Base-by-base conservation (phyloP, 768 basidiomycete genomes). In the Collybia mongolica region DNA sequence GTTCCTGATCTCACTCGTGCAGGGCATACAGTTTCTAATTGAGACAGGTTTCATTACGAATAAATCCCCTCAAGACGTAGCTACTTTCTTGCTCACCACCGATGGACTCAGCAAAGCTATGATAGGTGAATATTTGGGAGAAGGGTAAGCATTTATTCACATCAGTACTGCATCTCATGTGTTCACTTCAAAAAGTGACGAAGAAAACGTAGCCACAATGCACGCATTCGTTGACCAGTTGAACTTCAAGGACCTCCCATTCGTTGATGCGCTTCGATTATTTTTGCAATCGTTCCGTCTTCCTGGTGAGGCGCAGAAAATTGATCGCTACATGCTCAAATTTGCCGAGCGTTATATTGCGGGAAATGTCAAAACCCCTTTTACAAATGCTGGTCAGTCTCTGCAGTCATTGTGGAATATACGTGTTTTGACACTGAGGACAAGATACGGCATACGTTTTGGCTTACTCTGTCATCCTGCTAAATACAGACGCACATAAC, bases 261-360 rank as follows among this genome's bases (percentile, higher is more conserved):
- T 99, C 63, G 86, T 95, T 37, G 90, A 95, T 59, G 94, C 97
- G 1, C 73, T 99, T 36, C 83, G 97, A 18, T 63, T 83, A 50
- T 98, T 97, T 70, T 72, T 99, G 22, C 97, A 99, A 66, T 82
- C 93, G 3, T 98, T 98, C 81, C 90, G 97, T 42, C 80, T 99
- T 17, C 97, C 97, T 6, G 97, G 97, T 39, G 97, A 99, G 69
- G 76, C 93, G 0, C 97, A 99, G 68, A 98, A 98, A 72, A 98
- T 99, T 58, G 97, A 99, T 77, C 86, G 97, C 7, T 98, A 83
- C 72, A 95, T 99, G 93, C 82, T 98, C 48, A 99, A 99, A 68
- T 99, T 98, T 62, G 96, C 97, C 7, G 95, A 98, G 65, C 83
- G 94, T 29, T 99, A 93, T 65, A 93, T 98, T 54, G 90, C 86